A percentile compares a stretch with the other conserved stretches of the same genome.
phyloP scores from a whole-genome alignment of 768 basidiomycete species.

The Cystobasidium onofrii region DNA sequence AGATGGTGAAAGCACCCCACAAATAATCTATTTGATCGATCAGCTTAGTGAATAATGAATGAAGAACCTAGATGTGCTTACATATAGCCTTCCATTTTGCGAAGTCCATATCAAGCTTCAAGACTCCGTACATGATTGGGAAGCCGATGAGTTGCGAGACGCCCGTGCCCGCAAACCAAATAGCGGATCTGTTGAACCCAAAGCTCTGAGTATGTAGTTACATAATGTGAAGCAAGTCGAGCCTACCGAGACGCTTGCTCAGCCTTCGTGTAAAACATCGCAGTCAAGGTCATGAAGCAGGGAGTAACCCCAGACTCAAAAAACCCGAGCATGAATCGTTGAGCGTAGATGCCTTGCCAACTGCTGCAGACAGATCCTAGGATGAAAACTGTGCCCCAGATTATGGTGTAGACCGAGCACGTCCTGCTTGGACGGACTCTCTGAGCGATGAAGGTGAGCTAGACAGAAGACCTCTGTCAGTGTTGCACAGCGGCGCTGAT shows the following conservation, averaged over 20 bases:
- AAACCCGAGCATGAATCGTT: slow-evolving; percentile 15
- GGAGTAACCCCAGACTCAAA: slow-evolving; percentile 5
- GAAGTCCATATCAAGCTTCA: slow-evolving; percentile 14
- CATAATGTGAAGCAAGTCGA: no score
- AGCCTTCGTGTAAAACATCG: slow-evolving; percentile 15
- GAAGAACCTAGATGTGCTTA: background rate
- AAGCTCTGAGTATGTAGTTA: no score
- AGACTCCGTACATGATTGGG: slow-evolving; percentile 17
- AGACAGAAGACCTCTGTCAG: background rate
- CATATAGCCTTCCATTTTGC: slow-evolving; percentile 21
- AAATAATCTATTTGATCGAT: slow-evolving; percentile 4
- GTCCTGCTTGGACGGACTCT: background rate
- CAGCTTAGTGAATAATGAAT: background rate
- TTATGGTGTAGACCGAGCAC: slow-evolving; percentile 2
- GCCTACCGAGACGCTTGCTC: slow-evolving; percentile 1
- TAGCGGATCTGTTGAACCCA: background rate
- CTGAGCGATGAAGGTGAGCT: background rate
- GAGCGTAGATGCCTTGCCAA: slow-evolving; percentile 9
- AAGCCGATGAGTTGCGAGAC: background rate
- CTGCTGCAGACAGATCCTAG: background rate
- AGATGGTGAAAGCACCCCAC: slow-evolving; percentile 6
- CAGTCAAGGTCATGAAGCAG: slow-evolving; percentile 18
- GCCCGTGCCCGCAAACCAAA: slow-evolving; percentile 6
- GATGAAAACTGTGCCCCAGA: slow-evolving; percentile 7
- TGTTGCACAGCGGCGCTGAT: background rate